Base-by-base conservation (phyloP, 2,329 filamentous ascomycete genomes). In the Colletotrichum theobromicola region DNA sequence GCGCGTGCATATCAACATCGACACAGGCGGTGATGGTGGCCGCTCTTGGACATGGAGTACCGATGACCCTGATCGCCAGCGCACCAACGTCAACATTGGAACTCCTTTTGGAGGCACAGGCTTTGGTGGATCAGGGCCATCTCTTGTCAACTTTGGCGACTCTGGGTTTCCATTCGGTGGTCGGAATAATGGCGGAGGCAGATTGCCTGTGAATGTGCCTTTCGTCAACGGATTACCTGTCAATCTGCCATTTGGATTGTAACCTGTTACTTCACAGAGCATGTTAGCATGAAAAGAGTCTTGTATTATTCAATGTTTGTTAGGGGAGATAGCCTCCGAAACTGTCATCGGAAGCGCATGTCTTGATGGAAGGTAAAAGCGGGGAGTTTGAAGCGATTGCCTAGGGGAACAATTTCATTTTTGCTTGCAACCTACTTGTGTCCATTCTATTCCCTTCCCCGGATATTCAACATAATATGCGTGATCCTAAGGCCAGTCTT, bases 241-340 rank as follows among this genome's bases (percentile, higher is more conserved):
- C 10, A 73, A 73, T 9, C 64, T 75, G 7, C 73, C 70, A 7
- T 74, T 74, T 21, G 70, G 73, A 10, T 28, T 75, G 9, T 73
- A 34, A n/a, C 42, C 10, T 50, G 42, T 21, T 12, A 21, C 10
- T 12, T 50, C 10, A 50, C 42, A 46, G 30, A n/a, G 57, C 53
- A 57, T n/a, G 12, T 30, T 34, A 7, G 13, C 12, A 21, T 15
- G 2, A 35, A 34, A 61, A 34, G 0, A 4, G 18, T 16, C n/a
- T 50, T 50, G 42, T 50, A 50, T 21, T 21, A 21, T 50, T 7
- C 21, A 5, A 21, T 46, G 12, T 50, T 50, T 21, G n/a, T 50
- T 5, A 21, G 7, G 42, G 42, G 5, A 10, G 24, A 50, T 50
- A 2, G 42, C 24, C 42, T 50, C 12, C 10, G 42, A 21, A 50